Evolutionary conservation across 805 yeast genomes (phyloP), one percentile per base, ranked within the genome.

Genomic region (Candida rishiriensis): DNA sequence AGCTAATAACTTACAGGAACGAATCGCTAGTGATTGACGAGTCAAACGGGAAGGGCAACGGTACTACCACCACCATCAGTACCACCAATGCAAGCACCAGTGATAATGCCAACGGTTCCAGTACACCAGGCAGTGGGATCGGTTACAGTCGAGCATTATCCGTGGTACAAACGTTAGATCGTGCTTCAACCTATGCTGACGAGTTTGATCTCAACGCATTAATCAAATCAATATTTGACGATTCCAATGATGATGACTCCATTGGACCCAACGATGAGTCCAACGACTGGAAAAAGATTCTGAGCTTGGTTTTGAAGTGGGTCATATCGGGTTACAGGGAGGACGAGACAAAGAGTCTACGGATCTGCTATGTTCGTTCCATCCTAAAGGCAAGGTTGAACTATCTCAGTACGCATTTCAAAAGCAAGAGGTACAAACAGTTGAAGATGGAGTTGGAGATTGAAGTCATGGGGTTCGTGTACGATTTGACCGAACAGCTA

Each of bases 11-110:
- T 40, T 82, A 79, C 54, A 65, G 90, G 56, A 85, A 85, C 58
- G 88, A 84, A 63, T 82, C 88, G 2, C 65, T 85, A 41, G 79
- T 81, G 73, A 68, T 80, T 38, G 79, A 78, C 55, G 65, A 63
- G 37, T 37, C 55, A 10, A 21, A 21, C 26, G 26, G 26, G 7
- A 21, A 21, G 7, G 7, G 26, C 26, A 21, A 21, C 26, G 7
- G 26, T 7, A 7, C 26, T 5, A 21, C 7, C 26, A 21, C 26
- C 26, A 21, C 26, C 26, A 21, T 4, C 26, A 21, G 7, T 7
- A 21, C 4, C 26, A 21, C 4, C 26, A 21, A 21, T 7, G 26
- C n/a, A n/a, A n/a, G 26, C 26, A 21, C 4, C 26, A 21, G 26
- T 7, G 7, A 7, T 7, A 21, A 21, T 21, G 7, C 7, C 26